phyloP scores from a whole-genome alignment of 306 rosid species.

The Sechiopsis laciniata region DNA sequence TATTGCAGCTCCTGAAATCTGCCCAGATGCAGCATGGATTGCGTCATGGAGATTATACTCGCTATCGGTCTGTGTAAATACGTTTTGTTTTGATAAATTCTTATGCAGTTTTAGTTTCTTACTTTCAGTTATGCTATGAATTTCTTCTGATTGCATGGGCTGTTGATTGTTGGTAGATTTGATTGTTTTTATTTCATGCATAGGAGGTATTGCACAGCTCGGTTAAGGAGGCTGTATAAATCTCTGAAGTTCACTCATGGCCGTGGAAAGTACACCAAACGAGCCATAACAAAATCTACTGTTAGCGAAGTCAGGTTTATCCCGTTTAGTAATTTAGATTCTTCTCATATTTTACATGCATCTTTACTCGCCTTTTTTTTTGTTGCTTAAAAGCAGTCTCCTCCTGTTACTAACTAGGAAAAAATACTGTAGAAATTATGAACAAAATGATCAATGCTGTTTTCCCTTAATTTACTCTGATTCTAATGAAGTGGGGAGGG shows the following conservation, averaged over 20 bases:
- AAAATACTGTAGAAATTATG: neutral
- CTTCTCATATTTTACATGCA: neutral
- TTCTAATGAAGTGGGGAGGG: constrained; percentile 1
- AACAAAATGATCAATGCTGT: neutral
- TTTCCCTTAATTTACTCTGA: neutral
- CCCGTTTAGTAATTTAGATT: neutral
- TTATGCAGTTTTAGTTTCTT: neutral
- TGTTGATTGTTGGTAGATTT: neutral
- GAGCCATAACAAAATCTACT: constrained; percentile 56
- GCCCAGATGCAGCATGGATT: constrained; percentile 97
- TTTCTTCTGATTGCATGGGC: neutral
- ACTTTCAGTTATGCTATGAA: neutral
- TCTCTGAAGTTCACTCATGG: constrained; percentile 97
- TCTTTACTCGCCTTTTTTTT: neutral
- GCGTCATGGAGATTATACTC: constrained; percentile 89
- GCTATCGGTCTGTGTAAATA: constrained; percentile 56
- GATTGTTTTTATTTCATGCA: constrained; percentile 13
- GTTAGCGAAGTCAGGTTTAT: constrained; percentile 84
- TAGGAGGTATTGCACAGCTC: constrained; percentile 94
- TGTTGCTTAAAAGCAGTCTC: neutral
- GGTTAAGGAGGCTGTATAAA: constrained; percentile 85
- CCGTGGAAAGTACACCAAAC: constrained; percentile 74
- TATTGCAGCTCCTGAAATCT: constrained; percentile 85
- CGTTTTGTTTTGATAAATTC: neutral
- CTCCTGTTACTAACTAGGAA: neutral